Evolutionary conservation across 495 filamentous ascomycete genomes (phyloP), one percentile per base, ranked within the genome.

Genomic region (Jackrogersella minutella): DNA sequence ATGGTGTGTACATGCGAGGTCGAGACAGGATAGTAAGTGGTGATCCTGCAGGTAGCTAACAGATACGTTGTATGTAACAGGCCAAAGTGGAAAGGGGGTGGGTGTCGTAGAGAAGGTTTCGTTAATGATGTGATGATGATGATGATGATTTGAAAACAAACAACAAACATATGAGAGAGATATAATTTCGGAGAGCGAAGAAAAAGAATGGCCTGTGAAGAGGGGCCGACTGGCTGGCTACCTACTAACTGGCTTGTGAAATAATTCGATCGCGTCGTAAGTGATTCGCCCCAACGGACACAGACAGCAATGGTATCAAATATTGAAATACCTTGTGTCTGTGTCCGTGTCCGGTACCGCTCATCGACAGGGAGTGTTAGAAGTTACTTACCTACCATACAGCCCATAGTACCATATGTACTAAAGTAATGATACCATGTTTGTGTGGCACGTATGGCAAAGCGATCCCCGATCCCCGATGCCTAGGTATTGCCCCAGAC

Each of bases 221-320:
- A 62, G 26, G 7, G 44, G 57, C n/a, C n/a, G 64, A 52, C 14
- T 36, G 64, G 44, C 55, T 50, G 37, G 52, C 21, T n/a, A n/a
- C n/a, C n/a, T n/a, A n/a, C n/a, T n/a, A 58, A 52, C 14, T 36
- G 64, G 44, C 55, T 50, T 28, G 52, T 14, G 36, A 67, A 39
- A 67, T 66, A 49, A 66, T 66, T 61, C 56, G 50, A 39, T 60
- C 33, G n/a, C 28, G 37, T 40, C 47, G n/a, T 31, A 16, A 43
- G 37, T 47, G 43, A 39, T 59, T 59, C 7, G 26, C 56, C 33
- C 56, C 33, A 59, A 28, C n/a, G n/a, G n/a, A n/a, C n/a, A n/a
- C n/a, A n/a, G n/a, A n/a, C n/a, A n/a, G n/a, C n/a, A n/a, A n/a
- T n/a, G n/a, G n/a, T n/a, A n/a, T n/a, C n/a, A n/a, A n/a, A n/a